phyloP scores from a whole-genome alignment of 2,329 filamentous ascomycete species.

The Capronia epimyces region DNA sequence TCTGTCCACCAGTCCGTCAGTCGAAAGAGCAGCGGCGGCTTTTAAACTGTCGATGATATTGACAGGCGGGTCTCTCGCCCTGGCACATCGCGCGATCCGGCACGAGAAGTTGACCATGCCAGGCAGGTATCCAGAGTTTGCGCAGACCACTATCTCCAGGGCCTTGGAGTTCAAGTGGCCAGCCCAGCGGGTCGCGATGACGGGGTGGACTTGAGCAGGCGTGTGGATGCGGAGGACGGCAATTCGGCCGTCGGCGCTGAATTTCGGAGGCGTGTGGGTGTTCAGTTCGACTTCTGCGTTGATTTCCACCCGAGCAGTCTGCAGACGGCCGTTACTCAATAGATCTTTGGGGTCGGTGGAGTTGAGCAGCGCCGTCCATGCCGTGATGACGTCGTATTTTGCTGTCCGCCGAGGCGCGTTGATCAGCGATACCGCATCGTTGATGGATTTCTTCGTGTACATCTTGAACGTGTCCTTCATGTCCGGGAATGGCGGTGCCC shows the following conservation, averaged over 20 bases:
- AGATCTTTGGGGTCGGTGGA: conserved; percentile 51
- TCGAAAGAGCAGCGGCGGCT: conserved; percentile 45
- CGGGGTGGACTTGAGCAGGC: conserved; percentile 58
- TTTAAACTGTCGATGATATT: conserved; percentile 58
- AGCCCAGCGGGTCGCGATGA: conserved; percentile 64
- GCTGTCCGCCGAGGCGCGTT: conserved; percentile 62
- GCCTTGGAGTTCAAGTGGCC: conserved; percentile 54
- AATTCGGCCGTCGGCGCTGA: conserved; percentile 57
- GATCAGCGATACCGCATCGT: conserved; percentile 58
- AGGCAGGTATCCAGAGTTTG: conserved; percentile 60
- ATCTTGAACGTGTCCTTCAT: conserved; percentile 57
- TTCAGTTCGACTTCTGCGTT: conserved; percentile 57
- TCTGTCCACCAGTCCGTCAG: conserved; percentile 42
- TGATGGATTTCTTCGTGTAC: conserved; percentile 58
- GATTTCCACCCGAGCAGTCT: conserved; percentile 54
- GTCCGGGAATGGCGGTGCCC: conserved; percentile 61
- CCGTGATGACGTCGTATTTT: conserved; percentile 54
- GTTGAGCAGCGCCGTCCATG: conserved; percentile 55
- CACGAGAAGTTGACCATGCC: conserved; percentile 64
- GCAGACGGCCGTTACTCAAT: conserved; percentile 45
- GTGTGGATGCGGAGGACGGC: conserved; percentile 59
- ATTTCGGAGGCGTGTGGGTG: conserved; percentile 58
- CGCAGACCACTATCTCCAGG: conserved; percentile 60
- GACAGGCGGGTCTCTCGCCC: conserved; percentile 49
- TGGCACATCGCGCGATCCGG: conserved; percentile 54